Conservation (phyloP, 208 protist species). For the Trypanosoma scelopori region DNA sequence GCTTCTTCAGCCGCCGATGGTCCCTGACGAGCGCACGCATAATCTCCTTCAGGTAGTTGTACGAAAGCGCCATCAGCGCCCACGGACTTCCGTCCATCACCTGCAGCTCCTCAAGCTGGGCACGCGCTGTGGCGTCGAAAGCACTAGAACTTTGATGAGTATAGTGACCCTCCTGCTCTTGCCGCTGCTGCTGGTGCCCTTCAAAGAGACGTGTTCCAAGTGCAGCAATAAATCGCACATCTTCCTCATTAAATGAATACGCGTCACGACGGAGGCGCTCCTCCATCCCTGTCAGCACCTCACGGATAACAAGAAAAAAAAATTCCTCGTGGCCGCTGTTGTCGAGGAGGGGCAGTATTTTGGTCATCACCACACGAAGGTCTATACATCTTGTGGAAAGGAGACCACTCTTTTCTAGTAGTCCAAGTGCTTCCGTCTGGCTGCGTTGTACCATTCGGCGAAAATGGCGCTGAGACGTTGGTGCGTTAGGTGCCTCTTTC, state of each 20-base stretch:
- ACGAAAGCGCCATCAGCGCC: constrained; percentile 74
- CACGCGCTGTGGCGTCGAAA: constrained; percentile 55
- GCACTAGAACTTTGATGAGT: background rate
- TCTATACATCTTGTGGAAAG: constrained; percentile 37
- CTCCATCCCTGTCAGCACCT: constrained; percentile 66
- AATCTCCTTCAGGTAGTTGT: constrained; percentile 80
- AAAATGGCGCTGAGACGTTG: constrained; percentile 56
- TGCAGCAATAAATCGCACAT: constrained; percentile 58
- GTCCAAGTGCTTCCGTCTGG: constrained; percentile 44
- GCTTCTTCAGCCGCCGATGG: constrained; percentile 52
- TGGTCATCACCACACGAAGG: constrained; percentile 43
- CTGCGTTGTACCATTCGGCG: constrained; percentile 53
- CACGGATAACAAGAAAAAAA: constrained; percentile 56
- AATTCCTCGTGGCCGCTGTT: constrained; percentile 67
- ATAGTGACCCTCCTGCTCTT: constrained; percentile 8
- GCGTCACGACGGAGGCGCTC: constrained; percentile 56
- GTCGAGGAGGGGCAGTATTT: constrained; percentile 69
- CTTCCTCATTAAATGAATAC: constrained; percentile 48
- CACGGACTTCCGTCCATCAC: constrained; percentile 87
- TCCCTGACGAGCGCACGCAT: constrained; percentile 59
- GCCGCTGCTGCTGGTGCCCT: background rate
- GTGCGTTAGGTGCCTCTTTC: constrained; percentile 48
- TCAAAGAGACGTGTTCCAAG: constrained; percentile 72
- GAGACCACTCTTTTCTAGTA: constrained; percentile 60
- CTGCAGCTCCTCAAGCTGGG: constrained; percentile 82